Evolutionary conservation across 345 rosid species (phyloP), one percentile per base, ranked within the genome.

Genomic region (Turritis glabra): DNA sequence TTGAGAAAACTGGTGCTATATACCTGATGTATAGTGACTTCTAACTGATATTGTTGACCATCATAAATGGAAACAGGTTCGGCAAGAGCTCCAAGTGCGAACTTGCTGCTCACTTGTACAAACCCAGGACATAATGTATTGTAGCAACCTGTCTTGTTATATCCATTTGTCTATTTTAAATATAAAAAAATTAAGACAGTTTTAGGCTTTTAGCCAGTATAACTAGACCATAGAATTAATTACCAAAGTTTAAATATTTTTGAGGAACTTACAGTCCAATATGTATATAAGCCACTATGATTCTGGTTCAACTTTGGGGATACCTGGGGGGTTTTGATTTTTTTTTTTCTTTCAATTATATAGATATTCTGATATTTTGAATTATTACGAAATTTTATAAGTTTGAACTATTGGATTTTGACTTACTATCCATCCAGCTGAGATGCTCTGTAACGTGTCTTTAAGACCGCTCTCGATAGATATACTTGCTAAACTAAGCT

Each of bases 391-490:
- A 35, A 52, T 67, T 25, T 37, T n/a, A n/a, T n/a, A n/a, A n/a
- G n/a, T n/a, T n/a, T 0, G 2, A 67, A 25, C 27, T 38, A 38
- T 13, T 40, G 8, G 13, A 53, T 18, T 22, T 21, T 4, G 17
- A 75, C 79, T 67, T 75, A 48, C 79, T 5, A 65, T 57, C 79
- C 73, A 75, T 57, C 79, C 79, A 56, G 72, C 72, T 44, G 37
- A 17, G 1, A 74, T 46, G 66, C n/a, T 35, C 9, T 46, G 15
- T 11, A 56, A 30, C 14, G 10, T 12, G 3, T 52, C 43, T 53
- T 22, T 35, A 26, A 1, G 5, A 17, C 71, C 77, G 23, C 38
- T 56, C 3, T 10, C 40, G 4, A 64, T 2, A 51, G 26, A 30
- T 43, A 73, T 32, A 74, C 78, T 55, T 53, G 73, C 72, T 12